These are phyloP conservation scores for Eucalyptus albens DNA, from an alignment of 345 rosid genomes.

Conservation along the genomic window DNA sequence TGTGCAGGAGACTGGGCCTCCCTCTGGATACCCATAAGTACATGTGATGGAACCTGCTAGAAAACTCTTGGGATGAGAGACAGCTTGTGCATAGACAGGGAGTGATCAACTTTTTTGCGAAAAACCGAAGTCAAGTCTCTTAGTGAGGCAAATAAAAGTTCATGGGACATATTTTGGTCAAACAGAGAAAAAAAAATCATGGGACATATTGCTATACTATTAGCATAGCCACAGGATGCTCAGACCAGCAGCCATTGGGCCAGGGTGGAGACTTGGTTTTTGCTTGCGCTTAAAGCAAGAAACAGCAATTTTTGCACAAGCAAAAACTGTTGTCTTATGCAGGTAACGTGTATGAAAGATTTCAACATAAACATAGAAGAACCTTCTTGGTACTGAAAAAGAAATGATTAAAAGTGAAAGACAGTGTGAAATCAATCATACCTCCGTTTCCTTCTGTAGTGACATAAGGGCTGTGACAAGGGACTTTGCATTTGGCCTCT, in stretches of 20 bases:
- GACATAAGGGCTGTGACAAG: constrained; percentile 64
- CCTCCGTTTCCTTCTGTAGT: constrained; percentile 81
- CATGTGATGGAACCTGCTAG: constrained; percentile 55
- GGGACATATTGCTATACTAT: not conserved
- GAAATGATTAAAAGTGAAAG: not conserved
- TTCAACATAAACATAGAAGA: not conserved
- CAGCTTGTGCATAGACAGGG: not conserved
- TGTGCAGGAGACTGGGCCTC: constrained; percentile 31
- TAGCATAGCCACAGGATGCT: not conserved
- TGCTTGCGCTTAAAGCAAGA: not conserved
- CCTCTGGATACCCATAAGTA: constrained; percentile 43
- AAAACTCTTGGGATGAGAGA: not conserved
- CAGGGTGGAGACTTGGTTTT: not conserved
- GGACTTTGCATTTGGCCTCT: constrained; percentile 91
- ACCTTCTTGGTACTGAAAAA: not conserved
- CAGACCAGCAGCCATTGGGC: not conserved
- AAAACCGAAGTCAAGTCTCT: not conserved
- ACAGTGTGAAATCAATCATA: not conserved
- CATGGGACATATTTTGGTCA: not conserved
- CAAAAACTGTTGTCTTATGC: not conserved
- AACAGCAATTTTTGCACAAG: not conserved
- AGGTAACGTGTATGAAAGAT: not conserved
- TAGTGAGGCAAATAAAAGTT: not conserved
- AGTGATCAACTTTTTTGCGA: not conserved
- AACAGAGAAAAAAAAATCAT: not conserved